Percentiles rank a stretch among this genome's conserved stretches.
Conservation (phyloP, 1,284 basidiomycete genomes). For the Hymenochaete sp. region DNA sequence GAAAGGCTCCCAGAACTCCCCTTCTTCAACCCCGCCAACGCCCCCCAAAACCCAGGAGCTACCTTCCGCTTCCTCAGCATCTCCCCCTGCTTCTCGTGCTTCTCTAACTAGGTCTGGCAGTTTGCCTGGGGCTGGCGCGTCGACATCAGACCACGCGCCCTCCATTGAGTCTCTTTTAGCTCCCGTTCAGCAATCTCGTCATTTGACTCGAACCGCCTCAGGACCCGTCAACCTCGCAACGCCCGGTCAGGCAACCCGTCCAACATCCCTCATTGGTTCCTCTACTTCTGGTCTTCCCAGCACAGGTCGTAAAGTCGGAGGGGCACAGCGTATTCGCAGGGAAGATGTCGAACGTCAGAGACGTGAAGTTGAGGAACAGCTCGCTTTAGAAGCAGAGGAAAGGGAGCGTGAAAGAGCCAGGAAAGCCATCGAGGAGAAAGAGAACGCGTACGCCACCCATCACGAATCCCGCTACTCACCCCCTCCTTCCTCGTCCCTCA, state of each 20-base stretch:
- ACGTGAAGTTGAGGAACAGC: constrained; percentile 15
- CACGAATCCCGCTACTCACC: constrained; percentile 12
- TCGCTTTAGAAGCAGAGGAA: constrained; percentile 11
- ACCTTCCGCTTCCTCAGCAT: not conserved
- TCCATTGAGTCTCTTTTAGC: constrained; percentile 1
- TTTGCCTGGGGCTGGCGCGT: constrained; percentile 9
- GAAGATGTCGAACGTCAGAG: constrained; percentile 17
- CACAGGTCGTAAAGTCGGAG: constrained; percentile 14
- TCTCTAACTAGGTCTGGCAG: constrained; percentile 19
- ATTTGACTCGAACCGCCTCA: constrained; percentile 12
- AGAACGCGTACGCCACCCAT: constrained; percentile 8
- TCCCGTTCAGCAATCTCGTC: constrained; percentile 1
- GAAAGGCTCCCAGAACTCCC: constrained; percentile 10
- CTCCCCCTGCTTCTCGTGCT: constrained; percentile 1
- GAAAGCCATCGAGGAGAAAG: constrained; percentile 15
- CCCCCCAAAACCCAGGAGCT: constrained; percentile 7
- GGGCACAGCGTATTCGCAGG: constrained; percentile 15
- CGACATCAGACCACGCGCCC: not conserved
- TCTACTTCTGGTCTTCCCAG: constrained; percentile 11
- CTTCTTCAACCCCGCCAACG: constrained; percentile 11
- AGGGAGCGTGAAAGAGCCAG: constrained; percentile 12
- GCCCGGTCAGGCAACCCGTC: constrained; percentile 2
- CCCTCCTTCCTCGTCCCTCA: constrained; percentile 2
- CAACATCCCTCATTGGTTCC: constrained; percentile 5
- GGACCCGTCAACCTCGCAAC: constrained; percentile 11